Percentiles rank a stretch among this genome's conserved stretches.
phyloP scores from a whole-genome alignment of 768 basidiomycete genomes.

The Neoboletus magnificus region DNA sequence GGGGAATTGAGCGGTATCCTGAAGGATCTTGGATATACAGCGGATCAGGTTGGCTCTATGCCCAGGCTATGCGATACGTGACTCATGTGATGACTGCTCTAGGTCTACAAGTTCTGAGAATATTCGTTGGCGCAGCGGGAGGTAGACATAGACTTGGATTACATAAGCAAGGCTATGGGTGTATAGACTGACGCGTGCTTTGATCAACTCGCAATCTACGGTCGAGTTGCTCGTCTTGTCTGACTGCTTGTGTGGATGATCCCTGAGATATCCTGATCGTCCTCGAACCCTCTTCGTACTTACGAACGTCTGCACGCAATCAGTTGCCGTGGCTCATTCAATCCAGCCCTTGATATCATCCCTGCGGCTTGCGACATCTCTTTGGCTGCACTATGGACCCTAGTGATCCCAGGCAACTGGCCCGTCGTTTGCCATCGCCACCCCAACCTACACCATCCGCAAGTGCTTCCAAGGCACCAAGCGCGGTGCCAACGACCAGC shows the following conservation, averaged over 20 bases:
- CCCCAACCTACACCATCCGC: slow-evolving; percentile 41
- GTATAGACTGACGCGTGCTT: slow-evolving; percentile 23
- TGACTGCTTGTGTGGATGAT: slow-evolving; percentile 9
- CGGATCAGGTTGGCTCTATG: slow-evolving; percentile 65
- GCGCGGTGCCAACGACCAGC: slow-evolving; percentile 25
- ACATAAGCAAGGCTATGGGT: slow-evolving; percentile 23
- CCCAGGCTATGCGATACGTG: background rate
- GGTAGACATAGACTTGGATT: slow-evolving; percentile 20
- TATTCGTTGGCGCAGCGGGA: background rate
- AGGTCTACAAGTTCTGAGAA: slow-evolving; percentile 43
- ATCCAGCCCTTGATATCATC: slow-evolving; percentile 7
- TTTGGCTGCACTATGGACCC: slow-evolving; percentile 42
- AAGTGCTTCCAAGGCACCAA: slow-evolving; percentile 31
- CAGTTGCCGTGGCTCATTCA: background rate
- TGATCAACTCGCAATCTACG: slow-evolving; percentile 22
- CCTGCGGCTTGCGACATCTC: slow-evolving; percentile 1
- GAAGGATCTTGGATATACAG: slow-evolving; percentile 81
- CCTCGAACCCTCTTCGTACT: background rate
- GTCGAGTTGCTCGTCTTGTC: background rate
- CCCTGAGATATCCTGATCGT: slow-evolving; percentile 18
- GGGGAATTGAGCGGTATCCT: slow-evolving; percentile 80
- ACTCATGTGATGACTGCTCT: slow-evolving; percentile 1
- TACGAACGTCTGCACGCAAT: slow-evolving; percentile 2
- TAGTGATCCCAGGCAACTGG: slow-evolving; percentile 39
- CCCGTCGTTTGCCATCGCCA: slow-evolving; percentile 32